A percentile compares a stretch with the other conserved stretches of the same genome.
Evolutionary conservation across 768 basidiomycete genomes (phyloP).

Genomic region (Zangia roseola): DNA sequence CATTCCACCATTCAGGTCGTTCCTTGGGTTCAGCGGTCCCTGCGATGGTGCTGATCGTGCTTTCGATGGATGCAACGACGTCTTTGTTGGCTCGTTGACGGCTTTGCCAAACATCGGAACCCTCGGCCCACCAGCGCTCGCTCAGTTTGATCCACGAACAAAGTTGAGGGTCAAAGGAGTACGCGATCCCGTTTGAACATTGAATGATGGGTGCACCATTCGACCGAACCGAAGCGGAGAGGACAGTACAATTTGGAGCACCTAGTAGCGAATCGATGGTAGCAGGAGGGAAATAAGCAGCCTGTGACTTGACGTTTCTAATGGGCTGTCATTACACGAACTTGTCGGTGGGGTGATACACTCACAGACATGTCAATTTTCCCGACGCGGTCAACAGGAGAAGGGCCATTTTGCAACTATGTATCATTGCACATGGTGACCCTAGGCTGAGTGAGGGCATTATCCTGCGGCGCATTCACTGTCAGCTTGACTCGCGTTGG

Average conservation of each 20-base stretch:
- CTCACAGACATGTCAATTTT: constrained; percentile 74
- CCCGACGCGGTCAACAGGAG: constrained; percentile 73
- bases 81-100: constrained; percentile 57
- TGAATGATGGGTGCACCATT: constrained; percentile 80
- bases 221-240: constrained; percentile 64
- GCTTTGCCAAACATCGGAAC: constrained; percentile 81
- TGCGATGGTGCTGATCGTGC: constrained; percentile 49
- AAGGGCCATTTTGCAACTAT: constrained; percentile 60
- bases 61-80: constrained; percentile 52
- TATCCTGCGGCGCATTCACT: constrained; percentile 37
- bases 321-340: constrained; percentile 3
- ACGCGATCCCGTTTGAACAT: constrained; percentile 73
- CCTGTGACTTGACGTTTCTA: constrained; percentile 76
- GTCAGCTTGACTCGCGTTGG: background rate
- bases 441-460: constrained; percentile 78
- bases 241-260: constrained; percentile 56
- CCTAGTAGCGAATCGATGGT: constrained; percentile 61
- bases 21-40: constrained; percentile 39
- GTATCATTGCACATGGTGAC: constrained; percentile 66
- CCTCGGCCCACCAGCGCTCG: constrained; percentile 82
- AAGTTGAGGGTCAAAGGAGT: constrained; percentile 73
- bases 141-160: constrained; percentile 71
- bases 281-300: constrained; percentile 62
- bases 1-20: constrained; percentile 76
- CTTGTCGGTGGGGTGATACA: background rate